Evolutionary conservation across 2,329 filamentous ascomycete species (phyloP).

Genomic region (Aspergillus sp.): DNA sequence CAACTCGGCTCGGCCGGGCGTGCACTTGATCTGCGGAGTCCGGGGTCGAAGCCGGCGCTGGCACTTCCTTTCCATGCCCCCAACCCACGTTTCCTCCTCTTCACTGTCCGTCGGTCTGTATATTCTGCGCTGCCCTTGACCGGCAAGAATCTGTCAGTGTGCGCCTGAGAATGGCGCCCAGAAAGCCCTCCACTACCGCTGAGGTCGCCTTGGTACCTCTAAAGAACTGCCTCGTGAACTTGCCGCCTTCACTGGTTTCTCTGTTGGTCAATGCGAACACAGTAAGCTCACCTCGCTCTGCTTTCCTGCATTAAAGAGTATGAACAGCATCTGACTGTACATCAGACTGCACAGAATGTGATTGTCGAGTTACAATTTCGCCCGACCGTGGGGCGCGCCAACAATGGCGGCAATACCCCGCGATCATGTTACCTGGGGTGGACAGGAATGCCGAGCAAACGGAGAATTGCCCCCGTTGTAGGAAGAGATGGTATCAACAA

Average conservation of each 20-base stretch:
- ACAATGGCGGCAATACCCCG: conserved; percentile 50
- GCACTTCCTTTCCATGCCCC: conserved; percentile 11
- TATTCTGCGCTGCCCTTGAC: conserved; percentile 10
- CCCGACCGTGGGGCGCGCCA: conserved; percentile 54
- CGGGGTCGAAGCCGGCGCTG: conserved; percentile 24
- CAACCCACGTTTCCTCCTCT: neutral
- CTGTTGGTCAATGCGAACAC: conserved; percentile 87
- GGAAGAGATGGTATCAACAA: conserved; percentile 70
- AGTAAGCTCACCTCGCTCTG: conserved; percentile 52
- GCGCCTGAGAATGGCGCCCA: conserved; percentile 42
- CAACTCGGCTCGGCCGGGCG: conserved; percentile 22
- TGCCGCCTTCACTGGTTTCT: conserved; percentile 80
- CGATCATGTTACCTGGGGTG: conserved; percentile 86
- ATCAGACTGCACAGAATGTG: conserved; percentile 87
- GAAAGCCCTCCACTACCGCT: conserved; percentile 64
- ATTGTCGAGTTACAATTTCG: conserved; percentile 86
- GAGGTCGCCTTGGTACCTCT: conserved; percentile 84
- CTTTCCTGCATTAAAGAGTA: neutral
- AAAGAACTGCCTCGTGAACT: conserved; percentile 92
- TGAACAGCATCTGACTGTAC: neutral
- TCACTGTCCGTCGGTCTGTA: conserved; percentile 11
- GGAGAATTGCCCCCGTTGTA: conserved; percentile 71
- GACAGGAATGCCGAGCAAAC: conserved; percentile 97
- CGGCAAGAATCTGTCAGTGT: conserved; percentile 9
- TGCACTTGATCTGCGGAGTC: conserved; percentile 27